These are phyloP conservation scores for Talaromyces sp. DNA, from an alignment of 2,329 filamentous ascomycete genomes.

Conservation along the genomic window DNA sequence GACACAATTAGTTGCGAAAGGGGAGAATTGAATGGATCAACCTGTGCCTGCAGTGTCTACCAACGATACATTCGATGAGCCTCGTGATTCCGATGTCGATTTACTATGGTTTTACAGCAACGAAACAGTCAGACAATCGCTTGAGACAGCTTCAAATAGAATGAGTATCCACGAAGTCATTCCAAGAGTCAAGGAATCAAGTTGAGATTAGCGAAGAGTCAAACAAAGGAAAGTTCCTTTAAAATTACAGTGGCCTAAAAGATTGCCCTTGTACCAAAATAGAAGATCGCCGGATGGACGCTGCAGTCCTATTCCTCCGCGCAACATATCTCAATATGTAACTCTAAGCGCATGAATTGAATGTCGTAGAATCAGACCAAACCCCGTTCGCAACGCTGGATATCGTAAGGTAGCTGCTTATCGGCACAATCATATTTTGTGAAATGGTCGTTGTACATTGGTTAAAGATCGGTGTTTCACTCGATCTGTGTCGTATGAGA, in stretches of 20 bases:
- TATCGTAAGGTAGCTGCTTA: not conserved
- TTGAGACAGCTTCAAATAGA: not conserved
- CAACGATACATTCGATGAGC: not conserved
- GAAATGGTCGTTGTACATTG: constrained; percentile 2
- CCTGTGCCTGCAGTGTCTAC: not conserved
- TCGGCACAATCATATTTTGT: not conserved
- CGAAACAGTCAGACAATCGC: not conserved
- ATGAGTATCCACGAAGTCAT: not conserved
- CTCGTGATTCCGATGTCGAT: not conserved
- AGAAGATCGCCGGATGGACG: not conserved
- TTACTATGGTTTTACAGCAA: not conserved
- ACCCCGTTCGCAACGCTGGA: constrained; percentile 4
- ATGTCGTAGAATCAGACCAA: not conserved
- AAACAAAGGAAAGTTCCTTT: constrained; percentile 27
- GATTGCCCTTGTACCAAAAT: constrained; percentile 4
- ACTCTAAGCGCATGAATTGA: not conserved
- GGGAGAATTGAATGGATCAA: not conserved
- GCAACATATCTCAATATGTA: not conserved
- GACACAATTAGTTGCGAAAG: not conserved
- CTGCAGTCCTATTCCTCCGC: not conserved
- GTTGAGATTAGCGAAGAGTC: not conserved
- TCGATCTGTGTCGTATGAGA: not conserved
- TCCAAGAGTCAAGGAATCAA: not conserved
- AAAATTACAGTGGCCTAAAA: constrained; percentile 17
- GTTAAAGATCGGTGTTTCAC: not conserved